Evolutionary conservation across 2,329 filamentous ascomycete genomes (phyloP), one percentile per base, ranked within the genome.

Genomic region (Fusarium continuum): DNA sequence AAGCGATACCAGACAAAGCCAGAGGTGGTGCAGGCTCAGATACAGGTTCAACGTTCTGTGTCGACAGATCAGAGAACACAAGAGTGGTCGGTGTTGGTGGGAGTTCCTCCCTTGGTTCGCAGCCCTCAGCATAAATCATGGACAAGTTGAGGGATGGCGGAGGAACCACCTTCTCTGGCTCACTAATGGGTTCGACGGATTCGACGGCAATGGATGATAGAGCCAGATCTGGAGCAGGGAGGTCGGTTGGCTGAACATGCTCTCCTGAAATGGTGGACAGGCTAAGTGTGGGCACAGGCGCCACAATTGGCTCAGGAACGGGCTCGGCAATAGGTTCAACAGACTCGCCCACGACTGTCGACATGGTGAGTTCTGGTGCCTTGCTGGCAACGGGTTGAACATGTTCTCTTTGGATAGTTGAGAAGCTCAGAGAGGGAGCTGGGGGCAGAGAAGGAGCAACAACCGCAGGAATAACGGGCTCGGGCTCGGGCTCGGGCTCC

Each of bases 1-100:
- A 69, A 13, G 71, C 45, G 32, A 66, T 67, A n/a, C 43, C 39
- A 35, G 63, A 66, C 35, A 67, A 34, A n/a, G 35, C 46, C 40
- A 66, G 54, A 9, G 59, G n/a, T 20, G 63, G 63, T 6, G 32
- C 36, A 14, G 67, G 66, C 49, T 74, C 74, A 29, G 70, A 60
- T 6, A 74, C 51, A 6, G 78, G 77, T 36, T 77, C 73, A 41
- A 82, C 70, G 39, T 78, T 68, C 46, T 79, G 73, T n/a, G 72
- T 68, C 1, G 69, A 62, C 20, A 80, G 70, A 38, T 40, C 53
- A 3, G 79, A 80, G 32, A 77, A 70, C 9, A 70, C 72, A 39
- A 81, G 64, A 17, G 54, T 54, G 16, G 68, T 45, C 14, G 66
- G 67, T 1, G 55, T 54, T 3, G 52, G 41, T 29, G 70, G 64